Percentiles rank a stretch among this genome's conserved stretches.
phyloP scores from a whole-genome alignment of 2,329 filamentous ascomycete species.

The Colletotrichum somersetense region DNA sequence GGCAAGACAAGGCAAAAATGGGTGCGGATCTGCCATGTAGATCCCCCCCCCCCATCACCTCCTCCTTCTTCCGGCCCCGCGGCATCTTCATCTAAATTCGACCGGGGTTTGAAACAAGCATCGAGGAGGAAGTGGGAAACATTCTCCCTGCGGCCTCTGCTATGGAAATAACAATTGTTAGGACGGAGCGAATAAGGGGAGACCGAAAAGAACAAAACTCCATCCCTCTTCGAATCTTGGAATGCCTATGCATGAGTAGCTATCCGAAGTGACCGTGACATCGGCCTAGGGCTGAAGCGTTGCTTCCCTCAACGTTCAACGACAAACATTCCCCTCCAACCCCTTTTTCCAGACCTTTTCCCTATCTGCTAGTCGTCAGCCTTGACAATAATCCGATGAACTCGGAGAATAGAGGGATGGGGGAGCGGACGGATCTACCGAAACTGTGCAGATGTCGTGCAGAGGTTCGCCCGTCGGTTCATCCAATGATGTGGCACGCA shows the following conservation, averaged over 20 bases:
- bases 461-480: conserved; percentile 18
- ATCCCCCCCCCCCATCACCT: not conserved
- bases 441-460: not conserved
- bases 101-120: conserved; percentile 33
- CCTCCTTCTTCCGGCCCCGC: conserved; percentile 17
- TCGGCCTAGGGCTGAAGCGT: conserved; percentile 20
- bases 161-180: not conserved
- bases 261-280: conserved; percentile 6
- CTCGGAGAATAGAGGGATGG: not conserved
- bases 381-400: conserved; percentile 20
- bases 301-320: conserved; percentile 6
- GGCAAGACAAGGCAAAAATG: conserved; percentile 9
- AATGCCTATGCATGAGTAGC: not conserved
- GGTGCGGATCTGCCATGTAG: not conserved
- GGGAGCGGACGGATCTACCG: not conserved
- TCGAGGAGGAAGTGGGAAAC: conserved; percentile 10
- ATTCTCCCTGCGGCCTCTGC: not conserved
- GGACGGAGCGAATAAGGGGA: not conserved
- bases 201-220: not conserved
- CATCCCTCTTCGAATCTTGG: not conserved
- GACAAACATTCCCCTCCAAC: not conserved
- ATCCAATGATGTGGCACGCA: conserved; percentile 5
- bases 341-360: not conserved
- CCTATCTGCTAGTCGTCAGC: not conserved
- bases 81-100: conserved; percentile 35